A percentile compares a stretch with the other conserved stretches of the same genome.
phyloP scores from a whole-genome alignment of 2,329 filamentous ascomycete species.

The Monilinia vaccinii-corymbosi region DNA sequence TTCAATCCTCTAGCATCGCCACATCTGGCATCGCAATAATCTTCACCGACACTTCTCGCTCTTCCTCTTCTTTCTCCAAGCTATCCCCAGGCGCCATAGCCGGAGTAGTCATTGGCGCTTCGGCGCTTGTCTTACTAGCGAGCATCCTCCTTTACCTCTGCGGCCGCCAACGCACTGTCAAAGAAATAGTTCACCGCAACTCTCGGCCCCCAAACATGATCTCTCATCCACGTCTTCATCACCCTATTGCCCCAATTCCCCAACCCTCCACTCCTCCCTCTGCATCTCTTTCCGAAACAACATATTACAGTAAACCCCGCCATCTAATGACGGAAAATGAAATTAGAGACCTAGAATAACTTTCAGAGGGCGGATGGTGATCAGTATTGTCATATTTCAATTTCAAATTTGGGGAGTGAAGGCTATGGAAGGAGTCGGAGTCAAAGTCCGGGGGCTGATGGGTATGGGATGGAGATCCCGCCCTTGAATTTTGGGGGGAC shows the following conservation, averaged over 20 bases:
- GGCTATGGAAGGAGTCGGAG: not conserved
- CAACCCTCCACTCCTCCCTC: not conserved
- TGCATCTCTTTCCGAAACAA: not conserved
- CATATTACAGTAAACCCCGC: not conserved
- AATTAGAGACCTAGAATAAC: not conserved
- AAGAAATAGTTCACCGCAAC: constrained; percentile 17
- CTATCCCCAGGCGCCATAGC: constrained; percentile 21
- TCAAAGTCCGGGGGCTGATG: not conserved
- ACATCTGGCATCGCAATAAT: not conserved
- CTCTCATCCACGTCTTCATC: not conserved
- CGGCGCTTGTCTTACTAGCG: constrained; percentile 16
- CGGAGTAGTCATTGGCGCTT: constrained; percentile 21
- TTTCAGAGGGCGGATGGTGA: not conserved
- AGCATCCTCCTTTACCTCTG: constrained; percentile 20
- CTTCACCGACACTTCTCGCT: not conserved
- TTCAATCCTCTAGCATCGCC: not conserved
- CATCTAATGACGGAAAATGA: not conserved
- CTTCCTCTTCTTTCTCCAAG: not conserved
- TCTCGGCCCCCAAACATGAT: not conserved
- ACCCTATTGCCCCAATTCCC: not conserved
- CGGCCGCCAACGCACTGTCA: constrained; percentile 20
- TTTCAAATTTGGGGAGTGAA: not conserved
- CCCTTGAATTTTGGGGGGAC: not conserved
- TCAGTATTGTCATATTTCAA: not conserved
- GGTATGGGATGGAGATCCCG: not conserved